phyloP scores from a whole-genome alignment of 2,329 filamentous ascomycete species.

The Triangularia verruculosa region DNA sequence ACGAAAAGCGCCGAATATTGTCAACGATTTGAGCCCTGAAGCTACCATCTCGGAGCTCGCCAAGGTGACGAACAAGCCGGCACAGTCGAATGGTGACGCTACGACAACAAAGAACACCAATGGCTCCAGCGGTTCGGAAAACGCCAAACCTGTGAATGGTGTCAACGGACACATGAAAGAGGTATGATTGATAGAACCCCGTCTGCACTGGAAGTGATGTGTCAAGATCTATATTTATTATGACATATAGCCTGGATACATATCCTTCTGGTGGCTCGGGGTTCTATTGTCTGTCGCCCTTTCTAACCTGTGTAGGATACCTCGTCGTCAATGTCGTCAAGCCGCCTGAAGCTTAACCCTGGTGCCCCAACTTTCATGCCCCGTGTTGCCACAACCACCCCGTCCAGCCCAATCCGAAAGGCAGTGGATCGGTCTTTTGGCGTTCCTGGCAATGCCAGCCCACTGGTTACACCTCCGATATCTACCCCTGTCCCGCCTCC shows the following conservation, averaged over 20 bases:
- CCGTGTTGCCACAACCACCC: slow-evolving; percentile 32
- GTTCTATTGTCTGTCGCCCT: slow-evolving; percentile 39
- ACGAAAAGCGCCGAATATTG: slow-evolving; percentile 28
- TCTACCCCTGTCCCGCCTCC: background rate
- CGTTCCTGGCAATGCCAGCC: slow-evolving; percentile 14
- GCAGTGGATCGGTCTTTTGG: slow-evolving; percentile 14
- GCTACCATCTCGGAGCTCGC: slow-evolving; percentile 35
- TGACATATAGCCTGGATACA: slow-evolving; percentile 14
- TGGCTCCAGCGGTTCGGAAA: slow-evolving; percentile 29
- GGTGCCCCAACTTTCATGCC: slow-evolving; percentile 55
- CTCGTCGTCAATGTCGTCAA: background rate
- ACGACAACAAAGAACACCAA: slow-evolving; percentile 22
- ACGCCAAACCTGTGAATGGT: slow-evolving; percentile 26
- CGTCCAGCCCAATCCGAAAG: slow-evolving; percentile 25
- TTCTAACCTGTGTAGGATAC: slow-evolving; percentile 29
- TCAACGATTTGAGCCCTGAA: slow-evolving; percentile 39
- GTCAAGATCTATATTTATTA: slow-evolving; percentile 37
- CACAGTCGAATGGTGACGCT: slow-evolving; percentile 12
- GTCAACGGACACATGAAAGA: slow-evolving; percentile 44
- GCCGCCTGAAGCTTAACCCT: slow-evolving; percentile 52
- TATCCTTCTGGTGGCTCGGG: slow-evolving; percentile 32
- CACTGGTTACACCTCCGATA: background rate
- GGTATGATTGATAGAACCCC: slow-evolving; percentile 41
- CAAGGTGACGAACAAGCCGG: slow-evolving; percentile 32
- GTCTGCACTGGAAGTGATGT: slow-evolving; percentile 10